Conservation (phyloP, 164 flowering plant species). For the Stephania yunnanensis region DNA sequence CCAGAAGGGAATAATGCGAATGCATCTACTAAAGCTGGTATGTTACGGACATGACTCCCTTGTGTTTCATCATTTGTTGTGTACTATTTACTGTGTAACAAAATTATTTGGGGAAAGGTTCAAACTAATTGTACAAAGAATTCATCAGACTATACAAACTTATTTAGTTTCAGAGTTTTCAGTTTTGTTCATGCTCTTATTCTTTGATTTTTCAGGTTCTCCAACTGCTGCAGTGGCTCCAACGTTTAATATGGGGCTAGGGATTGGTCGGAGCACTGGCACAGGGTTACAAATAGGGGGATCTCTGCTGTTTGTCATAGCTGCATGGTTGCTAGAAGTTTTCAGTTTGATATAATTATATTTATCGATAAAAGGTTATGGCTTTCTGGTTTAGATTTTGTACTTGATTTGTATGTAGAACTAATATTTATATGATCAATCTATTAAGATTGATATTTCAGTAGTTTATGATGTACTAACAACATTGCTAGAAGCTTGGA, state of each 20-base stretch:
- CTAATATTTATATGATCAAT: not conserved
- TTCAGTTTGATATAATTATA: conserved; percentile 4
- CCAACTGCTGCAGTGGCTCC: conserved; percentile 14
- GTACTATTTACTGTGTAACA: not conserved
- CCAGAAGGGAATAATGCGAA: conserved; percentile 24
- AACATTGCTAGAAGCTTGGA: not conserved
- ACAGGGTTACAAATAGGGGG: not conserved
- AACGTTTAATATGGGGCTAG: conserved; percentile 5
- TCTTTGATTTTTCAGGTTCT: conserved; percentile 14
- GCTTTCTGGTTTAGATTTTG: not conserved
- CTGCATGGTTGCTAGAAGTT: conserved; percentile 1
- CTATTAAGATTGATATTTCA: not conserved
- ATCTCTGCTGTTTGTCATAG: not conserved
- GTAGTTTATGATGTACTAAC: not conserved
- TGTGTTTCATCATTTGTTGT: not conserved
- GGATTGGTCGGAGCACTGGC: not conserved
- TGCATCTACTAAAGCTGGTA: conserved; percentile 41
- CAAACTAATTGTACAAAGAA: not conserved
- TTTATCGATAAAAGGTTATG: not conserved
- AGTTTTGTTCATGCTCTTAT: not conserved
- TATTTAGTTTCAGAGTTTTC: not conserved
- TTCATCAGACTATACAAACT: not conserved
- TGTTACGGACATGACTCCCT: not conserved
- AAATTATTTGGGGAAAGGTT: not conserved
- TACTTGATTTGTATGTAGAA: not conserved